These are phyloP conservation scores for Venturia aucupariae DNA, from an alignment of 2,329 filamentous ascomycete genomes.

Conservation along the genomic window DNA sequence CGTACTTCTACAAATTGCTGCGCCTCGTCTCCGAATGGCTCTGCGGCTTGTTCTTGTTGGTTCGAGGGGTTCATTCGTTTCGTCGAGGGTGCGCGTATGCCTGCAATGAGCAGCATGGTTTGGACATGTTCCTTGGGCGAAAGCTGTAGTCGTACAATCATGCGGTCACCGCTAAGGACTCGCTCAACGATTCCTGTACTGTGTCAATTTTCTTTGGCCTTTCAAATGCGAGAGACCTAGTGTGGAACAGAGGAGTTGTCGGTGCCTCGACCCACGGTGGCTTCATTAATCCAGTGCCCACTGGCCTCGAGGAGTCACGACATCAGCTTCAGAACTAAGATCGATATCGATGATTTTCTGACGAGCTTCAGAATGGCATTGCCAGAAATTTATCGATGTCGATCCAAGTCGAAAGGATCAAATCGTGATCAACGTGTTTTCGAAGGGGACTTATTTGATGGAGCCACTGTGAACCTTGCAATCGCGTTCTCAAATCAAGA, in stretches of 20 bases:
- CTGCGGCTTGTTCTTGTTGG: slow-evolving; percentile 71
- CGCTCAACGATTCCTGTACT: slow-evolving; percentile 62
- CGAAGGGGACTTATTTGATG: too few relatives aligned
- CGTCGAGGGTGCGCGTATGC: slow-evolving; percentile 81
- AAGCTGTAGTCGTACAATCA: slow-evolving; percentile 73
- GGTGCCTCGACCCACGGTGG: too few relatives aligned
- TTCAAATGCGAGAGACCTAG: neutral
- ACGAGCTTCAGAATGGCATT: too few relatives aligned
- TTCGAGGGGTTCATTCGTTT: slow-evolving; percentile 72
- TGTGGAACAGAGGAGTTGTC: neutral
- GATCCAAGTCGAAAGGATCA: too few relatives aligned
- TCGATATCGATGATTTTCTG: too few relatives aligned
- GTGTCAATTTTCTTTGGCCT: neutral
- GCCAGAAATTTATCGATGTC: too few relatives aligned
- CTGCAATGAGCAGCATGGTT: slow-evolving; percentile 80
- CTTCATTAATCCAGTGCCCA: too few relatives aligned
- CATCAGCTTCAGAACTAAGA: too few relatives aligned
- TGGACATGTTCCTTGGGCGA: slow-evolving; percentile 79
- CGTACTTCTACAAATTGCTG: slow-evolving; percentile 78
- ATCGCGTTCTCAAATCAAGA: neutral
- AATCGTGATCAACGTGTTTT: too few relatives aligned
- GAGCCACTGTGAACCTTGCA: too few relatives aligned
- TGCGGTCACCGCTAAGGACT: slow-evolving; percentile 81
- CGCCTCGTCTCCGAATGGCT: slow-evolving; percentile 84
- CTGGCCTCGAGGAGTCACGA: too few relatives aligned